Conservation (phyloP, 2,329 filamentous ascomycete species). For the Truncatella angustata region DNA sequence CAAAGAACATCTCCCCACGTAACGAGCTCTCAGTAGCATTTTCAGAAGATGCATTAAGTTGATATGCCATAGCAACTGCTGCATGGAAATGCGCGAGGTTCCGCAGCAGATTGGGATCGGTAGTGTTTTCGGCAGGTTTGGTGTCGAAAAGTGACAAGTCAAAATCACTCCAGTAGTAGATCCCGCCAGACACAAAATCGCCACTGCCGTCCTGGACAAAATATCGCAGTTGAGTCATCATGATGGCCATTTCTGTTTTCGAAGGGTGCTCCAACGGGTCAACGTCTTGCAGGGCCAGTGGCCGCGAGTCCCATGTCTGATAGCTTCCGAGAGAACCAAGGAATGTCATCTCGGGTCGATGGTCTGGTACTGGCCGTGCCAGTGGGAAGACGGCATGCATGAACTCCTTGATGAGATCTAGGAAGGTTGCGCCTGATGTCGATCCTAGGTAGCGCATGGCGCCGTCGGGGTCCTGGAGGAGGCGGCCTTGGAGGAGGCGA, state of each 20-base stretch:
- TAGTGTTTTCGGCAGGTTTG: constrained; percentile 11
- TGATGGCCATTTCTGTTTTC: constrained; percentile 32
- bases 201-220: constrained; percentile 45
- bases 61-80: constrained; percentile 39
- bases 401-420: constrained; percentile 47
- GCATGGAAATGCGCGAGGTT: constrained; percentile 44
- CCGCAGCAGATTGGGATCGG: constrained; percentile 24
- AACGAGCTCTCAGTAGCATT: constrained; percentile 27
- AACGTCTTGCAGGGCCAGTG: constrained; percentile 34
- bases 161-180: constrained; percentile 47
- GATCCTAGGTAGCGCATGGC: constrained; percentile 46
- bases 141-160: constrained; percentile 21
- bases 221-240: constrained; percentile 39
- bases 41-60: constrained; percentile 29
- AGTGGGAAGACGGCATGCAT: constrained; percentile 39
- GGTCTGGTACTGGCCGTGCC: constrained; percentile 20
- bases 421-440: constrained; percentile 48
- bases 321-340: constrained; percentile 42
- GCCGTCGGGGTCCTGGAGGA: constrained; percentile 43
- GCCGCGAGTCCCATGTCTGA: constrained; percentile 45
- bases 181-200: constrained; percentile 41
- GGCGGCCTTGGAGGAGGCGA: constrained; percentile 41
- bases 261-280: constrained; percentile 39
- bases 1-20: constrained; percentile 43
- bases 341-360: constrained; percentile 28